Evolutionary conservation across 2,329 filamentous ascomycete genomes (phyloP).

Genomic region (Alternaria dauci): DNA sequence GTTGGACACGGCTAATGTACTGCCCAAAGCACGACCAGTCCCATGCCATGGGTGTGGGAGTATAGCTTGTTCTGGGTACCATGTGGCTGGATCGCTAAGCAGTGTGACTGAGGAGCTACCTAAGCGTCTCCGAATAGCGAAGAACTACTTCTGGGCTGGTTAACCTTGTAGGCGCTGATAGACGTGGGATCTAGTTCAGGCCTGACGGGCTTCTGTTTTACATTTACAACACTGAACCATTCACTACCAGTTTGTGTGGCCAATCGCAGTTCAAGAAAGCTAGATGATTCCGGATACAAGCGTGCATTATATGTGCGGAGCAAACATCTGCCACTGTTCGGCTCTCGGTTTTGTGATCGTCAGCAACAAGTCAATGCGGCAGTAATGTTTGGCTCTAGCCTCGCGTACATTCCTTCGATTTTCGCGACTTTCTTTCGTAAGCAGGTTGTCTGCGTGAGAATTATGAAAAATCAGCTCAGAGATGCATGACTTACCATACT

Average conservation of each 20-base stretch:
- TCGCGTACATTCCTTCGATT: neutral
- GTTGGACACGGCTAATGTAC: neutral
- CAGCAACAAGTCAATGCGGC: neutral
- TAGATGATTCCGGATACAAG: neutral
- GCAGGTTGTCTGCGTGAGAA: too few relatives aligned
- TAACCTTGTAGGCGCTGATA: neutral
- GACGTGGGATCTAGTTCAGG: neutral
- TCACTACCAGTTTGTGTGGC: neutral
- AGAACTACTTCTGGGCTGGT: neutral
- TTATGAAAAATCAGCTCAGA: too few relatives aligned
- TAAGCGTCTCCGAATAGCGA: too few relatives aligned
- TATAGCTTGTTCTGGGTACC: neutral
- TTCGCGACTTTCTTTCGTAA: neutral
- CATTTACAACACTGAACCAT: neutral
- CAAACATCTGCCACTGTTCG: neutral
- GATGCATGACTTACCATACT: too few relatives aligned
- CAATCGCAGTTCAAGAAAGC: neutral
- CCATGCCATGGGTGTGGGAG: neutral
- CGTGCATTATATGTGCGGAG: neutral
- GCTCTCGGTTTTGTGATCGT: neutral
- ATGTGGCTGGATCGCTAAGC: neutral
- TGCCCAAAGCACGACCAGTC: neutral
- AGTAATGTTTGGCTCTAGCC: neutral
- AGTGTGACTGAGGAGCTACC: neutral
- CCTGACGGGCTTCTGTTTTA: neutral